A percentile compares a stretch with the other conserved stretches of the same genome.
phyloP scores from a whole-genome alignment of 2,329 filamentous ascomycete species.

The Sclerotinia nivalis region DNA sequence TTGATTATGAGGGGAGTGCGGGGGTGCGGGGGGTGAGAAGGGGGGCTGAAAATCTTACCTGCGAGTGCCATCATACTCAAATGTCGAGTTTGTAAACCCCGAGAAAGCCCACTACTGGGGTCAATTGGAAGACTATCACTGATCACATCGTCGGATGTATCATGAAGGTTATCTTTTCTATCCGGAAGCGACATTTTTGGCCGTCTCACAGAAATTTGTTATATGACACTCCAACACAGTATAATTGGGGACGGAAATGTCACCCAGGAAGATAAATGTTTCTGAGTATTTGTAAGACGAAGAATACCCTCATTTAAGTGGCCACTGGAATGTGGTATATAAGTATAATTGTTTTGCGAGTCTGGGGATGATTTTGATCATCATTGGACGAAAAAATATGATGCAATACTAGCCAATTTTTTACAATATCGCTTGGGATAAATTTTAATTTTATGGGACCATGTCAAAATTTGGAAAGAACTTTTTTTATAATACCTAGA shows the following conservation, averaged over 20 bases:
- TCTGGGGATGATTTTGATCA: conserved; percentile 3
- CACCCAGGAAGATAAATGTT: background rate
- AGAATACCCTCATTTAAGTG: background rate
- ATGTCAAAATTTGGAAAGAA: conserved; percentile 7
- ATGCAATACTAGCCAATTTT: conserved; percentile 21
- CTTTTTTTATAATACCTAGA: background rate
- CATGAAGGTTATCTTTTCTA: background rate
- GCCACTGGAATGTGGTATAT: background rate
- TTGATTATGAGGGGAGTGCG: background rate
- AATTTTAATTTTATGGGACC: conserved; percentile 5
- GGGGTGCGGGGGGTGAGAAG: background rate
- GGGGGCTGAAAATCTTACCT: conserved; percentile 7
- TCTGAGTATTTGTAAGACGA: background rate
- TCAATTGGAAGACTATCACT: conserved; percentile 42
- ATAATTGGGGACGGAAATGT: background rate
- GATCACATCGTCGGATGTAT: background rate
- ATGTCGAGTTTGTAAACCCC: conserved; percentile 67
- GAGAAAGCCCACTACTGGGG: conserved; percentile 64
- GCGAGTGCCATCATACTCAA: conserved; percentile 67
- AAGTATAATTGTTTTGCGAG: background rate
- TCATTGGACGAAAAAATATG: conserved; percentile 15
- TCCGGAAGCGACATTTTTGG: background rate
- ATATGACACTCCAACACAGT: background rate
- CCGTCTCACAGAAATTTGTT: background rate
- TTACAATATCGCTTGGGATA: conserved; percentile 6